Percentiles rank a stretch among this genome's conserved stretches.
phyloP scores from a whole-genome alignment of 2,329 filamentous ascomycete species.

The Hymenoscyphus occultus region DNA sequence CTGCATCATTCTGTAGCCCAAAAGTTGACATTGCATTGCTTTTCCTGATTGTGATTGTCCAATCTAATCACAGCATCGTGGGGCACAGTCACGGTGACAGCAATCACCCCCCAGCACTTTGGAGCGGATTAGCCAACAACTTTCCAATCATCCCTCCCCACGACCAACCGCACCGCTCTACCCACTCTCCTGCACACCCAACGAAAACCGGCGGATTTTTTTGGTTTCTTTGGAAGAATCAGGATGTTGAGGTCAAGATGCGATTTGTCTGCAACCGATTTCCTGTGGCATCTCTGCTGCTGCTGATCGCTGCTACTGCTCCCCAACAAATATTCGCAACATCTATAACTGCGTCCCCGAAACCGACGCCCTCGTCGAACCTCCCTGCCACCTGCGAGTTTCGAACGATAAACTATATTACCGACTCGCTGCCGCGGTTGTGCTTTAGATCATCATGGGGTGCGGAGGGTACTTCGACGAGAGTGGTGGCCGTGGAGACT shows the following conservation, averaged over 20 bases:
- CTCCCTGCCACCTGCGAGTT: constrained; percentile 33
- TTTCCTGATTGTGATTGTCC: not conserved
- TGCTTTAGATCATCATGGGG: constrained; percentile 35
- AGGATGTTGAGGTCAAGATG: constrained; percentile 27
- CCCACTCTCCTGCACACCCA: not conserved
- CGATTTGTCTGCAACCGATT: constrained; percentile 20
- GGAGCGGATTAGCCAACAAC: constrained; percentile 4
- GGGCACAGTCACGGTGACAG: not conserved
- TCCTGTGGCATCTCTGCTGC: constrained; percentile 22
- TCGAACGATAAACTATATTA: constrained; percentile 39
- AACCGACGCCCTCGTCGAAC: constrained; percentile 16
- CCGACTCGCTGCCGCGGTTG: constrained; percentile 35
- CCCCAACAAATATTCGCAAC: constrained; percentile 18
- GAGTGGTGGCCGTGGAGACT: not conserved
- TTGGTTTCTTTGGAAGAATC: not conserved
- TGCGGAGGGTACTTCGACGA: constrained; percentile 20
- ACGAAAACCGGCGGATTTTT: not conserved
- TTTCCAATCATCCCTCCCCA: not conserved
- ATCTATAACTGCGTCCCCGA: constrained; percentile 24
- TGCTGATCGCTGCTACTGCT: constrained; percentile 22
- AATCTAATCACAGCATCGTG: constrained; percentile 6
- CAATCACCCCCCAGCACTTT: not conserved
- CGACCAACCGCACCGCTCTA: not conserved
- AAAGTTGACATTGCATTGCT: not conserved
- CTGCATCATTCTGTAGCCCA: constrained; percentile 2